Conservation (phyloP, 805 yeast species). For the Lachancea fermentati region DNA sequence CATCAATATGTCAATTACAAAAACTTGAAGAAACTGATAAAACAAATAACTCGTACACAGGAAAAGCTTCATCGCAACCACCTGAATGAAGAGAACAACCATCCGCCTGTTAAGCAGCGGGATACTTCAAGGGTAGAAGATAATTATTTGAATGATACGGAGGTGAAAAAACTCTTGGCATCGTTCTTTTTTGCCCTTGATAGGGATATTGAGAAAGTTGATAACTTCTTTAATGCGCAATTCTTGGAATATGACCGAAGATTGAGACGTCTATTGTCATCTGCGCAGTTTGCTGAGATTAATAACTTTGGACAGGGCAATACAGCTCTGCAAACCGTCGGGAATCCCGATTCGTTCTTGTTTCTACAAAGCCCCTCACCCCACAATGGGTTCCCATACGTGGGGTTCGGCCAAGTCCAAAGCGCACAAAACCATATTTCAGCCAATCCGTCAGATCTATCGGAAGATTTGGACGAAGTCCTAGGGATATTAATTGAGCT, state of each 20-base stretch:
- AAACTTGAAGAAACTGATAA: slow-evolving; percentile 51
- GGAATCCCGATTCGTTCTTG: not conserved
- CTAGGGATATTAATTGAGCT: slow-evolving; percentile 67
- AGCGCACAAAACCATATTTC: slow-evolving; percentile 9
- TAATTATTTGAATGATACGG: slow-evolving; percentile 33
- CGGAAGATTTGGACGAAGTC: slow-evolving; percentile 54
- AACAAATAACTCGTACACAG: slow-evolving; percentile 48
- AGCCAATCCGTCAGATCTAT: slow-evolving; percentile 13
- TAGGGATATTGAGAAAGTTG: slow-evolving; percentile 75
- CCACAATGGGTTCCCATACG: not conserved
- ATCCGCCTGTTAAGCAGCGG: slow-evolving; percentile 14
- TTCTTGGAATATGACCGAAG: slow-evolving; percentile 70
- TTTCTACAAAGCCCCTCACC: not conserved
- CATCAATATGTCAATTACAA: slow-evolving; percentile 81
- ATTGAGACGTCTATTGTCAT: slow-evolving; percentile 42
- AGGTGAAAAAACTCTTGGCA: slow-evolving; percentile 45
- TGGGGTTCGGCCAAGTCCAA: not conserved
- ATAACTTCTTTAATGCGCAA: slow-evolving; percentile 69
- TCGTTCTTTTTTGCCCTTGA: slow-evolving; percentile 75
- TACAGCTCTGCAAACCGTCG: slow-evolving; percentile 4
- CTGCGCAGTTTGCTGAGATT: slow-evolving; percentile 25
- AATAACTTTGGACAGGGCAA: slow-evolving; percentile 7
- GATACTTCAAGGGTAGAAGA: slow-evolving; percentile 11
- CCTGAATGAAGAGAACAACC: slow-evolving; percentile 10
- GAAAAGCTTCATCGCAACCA: slow-evolving; percentile 25